Conservation (phyloP, 805 yeast genomes). For the Candida adriatica region DNA sequence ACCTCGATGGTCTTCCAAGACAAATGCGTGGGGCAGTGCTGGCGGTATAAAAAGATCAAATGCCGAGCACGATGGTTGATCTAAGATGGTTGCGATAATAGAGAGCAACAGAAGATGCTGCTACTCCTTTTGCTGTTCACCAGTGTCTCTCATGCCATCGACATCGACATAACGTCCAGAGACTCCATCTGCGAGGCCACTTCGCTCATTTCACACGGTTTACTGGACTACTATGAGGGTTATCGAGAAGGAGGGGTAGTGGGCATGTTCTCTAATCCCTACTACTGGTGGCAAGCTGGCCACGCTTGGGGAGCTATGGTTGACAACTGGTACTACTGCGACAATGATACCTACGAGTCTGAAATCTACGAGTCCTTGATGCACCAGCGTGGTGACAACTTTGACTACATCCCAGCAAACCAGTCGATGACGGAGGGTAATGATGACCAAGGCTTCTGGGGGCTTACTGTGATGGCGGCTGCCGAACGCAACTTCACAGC, state of each 20-base stretch:
- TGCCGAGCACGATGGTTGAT: too few relatives aligned
- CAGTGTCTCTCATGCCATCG: too few relatives aligned
- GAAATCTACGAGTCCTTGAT: conserved; percentile 49
- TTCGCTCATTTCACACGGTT: conserved; percentile 50
- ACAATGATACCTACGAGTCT: conserved; percentile 56
- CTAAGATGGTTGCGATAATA: too few relatives aligned
- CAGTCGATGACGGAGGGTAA: conserved; percentile 64
- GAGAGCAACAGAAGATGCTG: too few relatives aligned
- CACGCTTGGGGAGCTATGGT: conserved; percentile 66
- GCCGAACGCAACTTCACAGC: conserved; percentile 53
- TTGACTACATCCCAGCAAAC: conserved; percentile 54
- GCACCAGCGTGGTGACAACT: conserved; percentile 37
- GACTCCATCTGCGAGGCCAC: conserved; percentile 54
- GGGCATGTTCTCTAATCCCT: conserved; percentile 60
- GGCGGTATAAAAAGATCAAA: too few relatives aligned
- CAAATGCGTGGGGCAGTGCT: too few relatives aligned
- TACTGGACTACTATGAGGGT: conserved; percentile 69
- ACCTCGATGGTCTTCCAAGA: too few relatives aligned
- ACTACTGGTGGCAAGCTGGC: conserved; percentile 92
- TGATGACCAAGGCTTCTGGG: conserved; percentile 73
- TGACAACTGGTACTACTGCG: conserved; percentile 67
- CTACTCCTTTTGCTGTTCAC: too few relatives aligned
- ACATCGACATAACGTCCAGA: conserved; percentile 30
- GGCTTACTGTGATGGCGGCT: conserved; percentile 55
- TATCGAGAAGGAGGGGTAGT: conserved; percentile 56